Conservation (phyloP, 2,329 filamentous ascomycete species). For the Phaeoacremonium minimum region DNA sequence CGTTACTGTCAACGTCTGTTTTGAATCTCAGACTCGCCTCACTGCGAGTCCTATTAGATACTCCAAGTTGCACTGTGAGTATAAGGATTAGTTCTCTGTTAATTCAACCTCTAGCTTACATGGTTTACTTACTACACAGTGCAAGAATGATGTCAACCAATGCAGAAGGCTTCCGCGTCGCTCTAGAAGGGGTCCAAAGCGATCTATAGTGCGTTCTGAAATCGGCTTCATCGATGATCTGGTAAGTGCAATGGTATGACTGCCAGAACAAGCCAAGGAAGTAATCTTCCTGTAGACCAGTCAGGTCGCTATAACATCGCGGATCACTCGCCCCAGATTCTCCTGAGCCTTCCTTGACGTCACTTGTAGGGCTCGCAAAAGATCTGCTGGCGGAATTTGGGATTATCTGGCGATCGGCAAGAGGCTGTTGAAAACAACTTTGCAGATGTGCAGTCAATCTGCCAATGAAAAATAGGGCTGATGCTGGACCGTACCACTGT, state of each 20-base stretch:
- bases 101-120: no score
- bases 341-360: background rate
- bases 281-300: slow-evolving; percentile 31
- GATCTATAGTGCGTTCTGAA: slow-evolving; percentile 32
- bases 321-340: slow-evolving; percentile 8
- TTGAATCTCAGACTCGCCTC: background rate
- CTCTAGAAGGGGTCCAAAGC: slow-evolving; percentile 25
- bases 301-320: slow-evolving; percentile 12
- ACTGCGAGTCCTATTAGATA: background rate
- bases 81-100: no score
- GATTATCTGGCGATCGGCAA: slow-evolving; percentile 5
- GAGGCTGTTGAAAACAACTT: slow-evolving; percentile 21
- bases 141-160: slow-evolving; percentile 49
- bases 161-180: slow-evolving; percentile 35
- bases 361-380: slow-evolving; percentile 8
- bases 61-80: background rate
- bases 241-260: slow-evolving; percentile 27
- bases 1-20: slow-evolving; percentile 14
- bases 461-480: slow-evolving; percentile 37
- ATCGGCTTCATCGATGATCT: slow-evolving; percentile 31
- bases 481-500: slow-evolving; percentile 38
- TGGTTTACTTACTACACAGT: no score
- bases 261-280: slow-evolving; percentile 36
- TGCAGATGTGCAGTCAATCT: slow-evolving; percentile 32
- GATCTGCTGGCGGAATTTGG: slow-evolving; percentile 2